Conservation (phyloP, 2,329 filamentous ascomycete genomes). For the Trichoderma sp. region DNA sequence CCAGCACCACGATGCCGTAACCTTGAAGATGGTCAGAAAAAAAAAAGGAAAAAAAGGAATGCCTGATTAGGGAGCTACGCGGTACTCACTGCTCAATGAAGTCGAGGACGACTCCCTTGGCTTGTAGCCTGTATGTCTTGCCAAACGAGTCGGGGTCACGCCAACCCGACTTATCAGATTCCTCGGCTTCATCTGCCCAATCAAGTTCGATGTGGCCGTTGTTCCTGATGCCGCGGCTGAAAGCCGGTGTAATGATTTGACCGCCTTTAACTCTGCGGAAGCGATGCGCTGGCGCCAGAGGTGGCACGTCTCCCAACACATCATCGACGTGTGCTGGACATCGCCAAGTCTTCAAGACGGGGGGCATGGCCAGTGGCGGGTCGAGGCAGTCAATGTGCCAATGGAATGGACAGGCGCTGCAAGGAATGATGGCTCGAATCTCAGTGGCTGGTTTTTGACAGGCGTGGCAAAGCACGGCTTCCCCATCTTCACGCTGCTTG, state of each 20-base stretch:
- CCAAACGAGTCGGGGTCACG: constrained; percentile 59
- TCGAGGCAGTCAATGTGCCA: constrained; percentile 95
- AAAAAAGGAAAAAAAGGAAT: background rate
- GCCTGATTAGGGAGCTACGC: background rate
- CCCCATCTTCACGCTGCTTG: constrained; percentile 70
- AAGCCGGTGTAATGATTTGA: constrained; percentile 49
- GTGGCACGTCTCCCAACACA: constrained; percentile 59
- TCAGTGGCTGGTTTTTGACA: constrained; percentile 65
- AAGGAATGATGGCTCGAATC: constrained; percentile 72
- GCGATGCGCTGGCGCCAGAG: constrained; percentile 58
- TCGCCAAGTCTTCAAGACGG: constrained; percentile 74
- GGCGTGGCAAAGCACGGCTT: constrained; percentile 70
- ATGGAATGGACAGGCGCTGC: constrained; percentile 74
- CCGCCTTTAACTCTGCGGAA: constrained; percentile 59
- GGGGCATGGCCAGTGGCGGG: constrained; percentile 76
- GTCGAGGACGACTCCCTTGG: constrained; percentile 63
- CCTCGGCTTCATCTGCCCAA: constrained; percentile 54
- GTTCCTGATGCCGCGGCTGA: constrained; percentile 64
- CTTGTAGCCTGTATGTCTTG: constrained; percentile 61
- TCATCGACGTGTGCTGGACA: constrained; percentile 86
- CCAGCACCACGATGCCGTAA: constrained; percentile 39
- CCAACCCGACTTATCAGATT: constrained; percentile 54
- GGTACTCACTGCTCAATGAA: constrained; percentile 63
- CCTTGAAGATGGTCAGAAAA: constrained; percentile 25
- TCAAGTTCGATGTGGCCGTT: constrained; percentile 71